Evolutionary conservation across 345 rosid species (phyloP), one percentile per base, ranked within the genome.

Genomic region (Pelargonium nanum): DNA sequence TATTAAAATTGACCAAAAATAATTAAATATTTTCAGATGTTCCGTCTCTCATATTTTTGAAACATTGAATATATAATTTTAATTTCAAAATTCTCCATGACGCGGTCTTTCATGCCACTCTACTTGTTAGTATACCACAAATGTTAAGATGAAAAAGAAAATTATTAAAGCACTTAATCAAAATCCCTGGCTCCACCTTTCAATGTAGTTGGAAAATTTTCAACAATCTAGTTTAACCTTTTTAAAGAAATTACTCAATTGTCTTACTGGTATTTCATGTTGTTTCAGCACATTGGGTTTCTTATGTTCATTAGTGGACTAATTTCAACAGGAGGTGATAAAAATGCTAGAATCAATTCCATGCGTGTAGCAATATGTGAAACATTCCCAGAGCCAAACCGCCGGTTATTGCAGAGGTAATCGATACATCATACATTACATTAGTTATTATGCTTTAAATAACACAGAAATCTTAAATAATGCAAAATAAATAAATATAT

Each of bases 341-440:
- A 83, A 24, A 71, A 76, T 50, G 67, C 59, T 75, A 75, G 95
- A 79, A 83, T 85, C 69, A 78, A 76, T 81, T 86, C 94, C 69
- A 87, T 87, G 88, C 85, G 92, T 57, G 67, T 70, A 66, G 96
- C 97, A 72, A 88, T 93, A 65, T 81, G 83, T 63, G 99, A 93
- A 76, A 81, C 96, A 44, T 93, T 93, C 70, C 99, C 99, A 53
- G 99, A 93, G 79, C 99, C 99, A 70, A 93, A 89, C 61, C 97
- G 97, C 26, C 89, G 83, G 66, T 75, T 93, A 59, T 70, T 93
- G 81, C 92, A 93, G 65, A 93, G 99, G 99, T 93, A 77, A 34
- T 34, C 12, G 62, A 68, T 34, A 34, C 12, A 9, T 32, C 25
- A 54, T 53, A 20, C 60, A 24, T 53, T 21, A 55, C 22, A 56